Conservation (phyloP, 495 filamentous ascomycete species). For the Aspergillus funiculosus region DNA sequence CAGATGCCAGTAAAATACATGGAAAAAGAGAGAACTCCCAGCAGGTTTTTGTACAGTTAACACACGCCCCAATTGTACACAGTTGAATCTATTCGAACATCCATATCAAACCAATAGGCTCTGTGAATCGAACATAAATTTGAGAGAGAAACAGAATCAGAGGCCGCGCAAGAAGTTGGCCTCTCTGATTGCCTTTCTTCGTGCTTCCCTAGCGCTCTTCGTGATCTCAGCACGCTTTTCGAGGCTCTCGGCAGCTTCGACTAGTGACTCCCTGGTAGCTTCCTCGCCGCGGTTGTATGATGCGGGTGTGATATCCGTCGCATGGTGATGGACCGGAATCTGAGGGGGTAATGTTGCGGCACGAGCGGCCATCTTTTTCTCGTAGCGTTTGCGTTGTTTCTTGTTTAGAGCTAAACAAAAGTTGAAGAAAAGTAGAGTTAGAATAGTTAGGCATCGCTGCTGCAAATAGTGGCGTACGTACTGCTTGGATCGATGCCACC, state of each 20-base stretch:
- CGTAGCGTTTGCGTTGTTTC: constrained; percentile 57
- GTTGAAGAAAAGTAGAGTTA: constrained; percentile 5
- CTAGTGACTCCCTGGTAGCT: constrained; percentile 22
- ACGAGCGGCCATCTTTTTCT: constrained; percentile 57
- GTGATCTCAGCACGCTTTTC: constrained; percentile 40
- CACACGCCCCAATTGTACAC: constrained; percentile 16
- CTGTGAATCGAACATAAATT: constrained; percentile 8
- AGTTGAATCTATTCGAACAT: constrained; percentile 6
- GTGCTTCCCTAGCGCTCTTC: constrained; percentile 61
- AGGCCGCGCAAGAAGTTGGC: constrained; percentile 85
- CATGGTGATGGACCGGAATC: constrained; percentile 78
- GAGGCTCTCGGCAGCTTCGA: constrained; percentile 31
- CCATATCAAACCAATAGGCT: constrained; percentile 8
- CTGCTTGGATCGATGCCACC: constrained; percentile 49
- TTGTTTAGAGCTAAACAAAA: constrained; percentile 42
- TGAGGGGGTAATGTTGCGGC: constrained; percentile 63
- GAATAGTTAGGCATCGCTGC: background rate
- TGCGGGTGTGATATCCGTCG: constrained; percentile 68
- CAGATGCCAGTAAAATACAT: constrained; percentile 21
- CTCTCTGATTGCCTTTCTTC: constrained; percentile 81
- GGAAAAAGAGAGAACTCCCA: constrained; percentile 7
- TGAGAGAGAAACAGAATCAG: constrained; percentile 29
- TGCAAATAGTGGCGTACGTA: constrained; percentile 40
- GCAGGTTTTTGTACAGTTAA: constrained; percentile 3
- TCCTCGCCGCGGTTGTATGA: constrained; percentile 32